A percentile compares a stretch with the other conserved stretches of the same genome.
phyloP scores from a whole-genome alignment of 1,139 yeast species.

The Entelexis sorbosivorans region DNA sequence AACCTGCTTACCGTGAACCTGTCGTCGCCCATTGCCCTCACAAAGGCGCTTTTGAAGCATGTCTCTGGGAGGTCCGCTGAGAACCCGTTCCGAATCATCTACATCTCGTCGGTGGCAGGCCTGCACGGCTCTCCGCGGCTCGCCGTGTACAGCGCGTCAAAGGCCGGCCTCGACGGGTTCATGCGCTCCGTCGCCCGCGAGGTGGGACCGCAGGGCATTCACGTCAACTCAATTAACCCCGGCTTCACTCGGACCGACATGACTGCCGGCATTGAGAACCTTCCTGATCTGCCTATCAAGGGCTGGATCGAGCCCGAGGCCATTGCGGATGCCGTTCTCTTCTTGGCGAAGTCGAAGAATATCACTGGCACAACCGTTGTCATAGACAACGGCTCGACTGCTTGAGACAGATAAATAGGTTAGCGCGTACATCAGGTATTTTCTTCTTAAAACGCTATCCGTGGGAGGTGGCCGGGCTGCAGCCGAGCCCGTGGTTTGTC shows the following conservation, averaged over 20 bases:
- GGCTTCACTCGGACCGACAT: constrained; percentile 74
- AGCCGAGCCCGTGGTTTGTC: too few species aligned
- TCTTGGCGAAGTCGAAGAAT: constrained; percentile 25
- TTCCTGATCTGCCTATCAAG: not conserved
- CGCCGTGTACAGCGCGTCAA: constrained; percentile 64
- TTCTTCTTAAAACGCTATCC: too few species aligned
- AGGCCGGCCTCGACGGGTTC: constrained; percentile 60
- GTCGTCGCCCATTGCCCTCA: constrained; percentile 44
- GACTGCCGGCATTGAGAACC: constrained; percentile 25
- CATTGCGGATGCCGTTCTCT: constrained; percentile 31
- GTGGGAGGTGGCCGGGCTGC: too few species aligned
- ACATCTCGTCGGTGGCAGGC: constrained; percentile 64
- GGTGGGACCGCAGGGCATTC: constrained; percentile 38
- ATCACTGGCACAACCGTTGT: constrained; percentile 28
- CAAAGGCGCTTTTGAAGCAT: constrained; percentile 39
- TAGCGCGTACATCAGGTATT: too few species aligned
- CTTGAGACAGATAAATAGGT: not conserved
- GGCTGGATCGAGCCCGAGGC: constrained; percentile 26
- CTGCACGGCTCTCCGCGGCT: constrained; percentile 45
- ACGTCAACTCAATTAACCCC: constrained; percentile 60
- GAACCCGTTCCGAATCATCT: constrained; percentile 36
- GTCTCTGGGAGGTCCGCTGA: constrained; percentile 13
- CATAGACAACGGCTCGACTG: constrained; percentile 29
- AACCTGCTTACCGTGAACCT: constrained; percentile 51
- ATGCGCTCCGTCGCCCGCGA: constrained; percentile 55